Evolutionary conservation across 2,329 filamentous ascomycete genomes (phyloP), one percentile per base, ranked within the genome.

Genomic region (Xylariomycetidae sp.): DNA sequence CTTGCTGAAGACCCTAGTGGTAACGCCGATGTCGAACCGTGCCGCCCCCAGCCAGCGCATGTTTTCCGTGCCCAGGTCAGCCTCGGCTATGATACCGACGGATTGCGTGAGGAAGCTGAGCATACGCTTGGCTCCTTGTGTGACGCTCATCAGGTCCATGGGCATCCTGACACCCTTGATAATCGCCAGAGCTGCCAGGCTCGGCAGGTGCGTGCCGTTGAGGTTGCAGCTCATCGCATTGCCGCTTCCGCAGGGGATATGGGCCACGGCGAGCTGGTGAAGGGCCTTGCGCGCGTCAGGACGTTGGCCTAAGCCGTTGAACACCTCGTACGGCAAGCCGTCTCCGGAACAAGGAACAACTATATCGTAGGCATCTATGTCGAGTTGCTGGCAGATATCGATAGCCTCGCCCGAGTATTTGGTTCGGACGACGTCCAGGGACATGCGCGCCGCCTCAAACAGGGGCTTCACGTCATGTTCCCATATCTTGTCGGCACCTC

Each of bases 141-240:
- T 95, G 40, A 98, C 72, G 28, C 88, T 94, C 37, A 88, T 76
- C 14, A 98, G 67, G 56, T 98, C 92, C 33, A 98, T 59, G 0
- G 87, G 80, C 9, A 82, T 92, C n/a, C 81, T 74, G 11, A 90
- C 64, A 9, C 88, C 90, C 59, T 98, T 98, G 51, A 96, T 77
- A 29, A 96, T 80, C 16, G 80, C 82, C 40, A 97, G 66, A 1
- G 90, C 87, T 1, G 89, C 88, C 28, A 86, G 59, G 39, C 80
- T 85, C 7, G 85, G 74, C 43, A 76, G 80, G 43, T 82, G 74
- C 1, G 88, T 89, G 5, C 90, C 92, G 46, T 87, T 88, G 29
- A 94, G 64, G 58, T 96, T 97, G 65, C 84, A 82, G 42, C 86
- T 85, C 80, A 97, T 85, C 15, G 87, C 92, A 58, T 98, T 98